Base-by-base conservation (phyloP, 1,139 yeast genomes). In the Debaryomycetaceae sp. region DNA sequence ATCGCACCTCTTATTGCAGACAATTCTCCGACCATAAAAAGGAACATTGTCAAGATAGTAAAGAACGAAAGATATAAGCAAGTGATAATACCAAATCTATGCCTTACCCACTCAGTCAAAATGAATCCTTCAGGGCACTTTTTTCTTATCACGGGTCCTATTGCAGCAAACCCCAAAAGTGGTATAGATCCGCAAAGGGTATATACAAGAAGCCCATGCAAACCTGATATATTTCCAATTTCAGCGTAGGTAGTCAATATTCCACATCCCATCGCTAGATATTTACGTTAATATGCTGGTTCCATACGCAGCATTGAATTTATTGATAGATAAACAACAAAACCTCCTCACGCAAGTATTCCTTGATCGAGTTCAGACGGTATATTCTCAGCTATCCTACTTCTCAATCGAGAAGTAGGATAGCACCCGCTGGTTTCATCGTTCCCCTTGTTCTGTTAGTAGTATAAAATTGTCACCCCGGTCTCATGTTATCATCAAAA, bases 101-200 rank as follows among this genome's bases (percentile, higher is more conserved):
- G 80, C 55, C 87, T 76, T 11, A 87, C 94, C 98, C 98, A 91
- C 58, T 89, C 96, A n/a, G 96, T 87, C 48, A 91, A 69, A 32
- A 91, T 88, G 58, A 91, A 91, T 5, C 97, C 98, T 7, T 86
- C 81, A 0, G 98, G 97, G 54, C 96, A 87, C 50, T 77, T 77
- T 45, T 69, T 75, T 50, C 96, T 73, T 46, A 91, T 83, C 9
- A 81, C 59, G 0, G 97, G 97, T 0, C 97, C 97, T 42, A 87
- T 66, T 39, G 78, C 73, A 1, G 95, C 89, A 67, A 91, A 91
- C 15, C 88, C 65, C 46, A 87, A 68, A 63, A 91, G 82, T 3
- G 98, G 98, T 37, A 89, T 60, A 1, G 96, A 82, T 28, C 96
- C 94, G 30, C 84, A 67, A n/a, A 87, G 52, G 1, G 89, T 81